These are phyloP conservation scores for Auricularia auricula-judae DNA, from an alignment of 768 basidiomycete species.

Conservation along the genomic window DNA sequence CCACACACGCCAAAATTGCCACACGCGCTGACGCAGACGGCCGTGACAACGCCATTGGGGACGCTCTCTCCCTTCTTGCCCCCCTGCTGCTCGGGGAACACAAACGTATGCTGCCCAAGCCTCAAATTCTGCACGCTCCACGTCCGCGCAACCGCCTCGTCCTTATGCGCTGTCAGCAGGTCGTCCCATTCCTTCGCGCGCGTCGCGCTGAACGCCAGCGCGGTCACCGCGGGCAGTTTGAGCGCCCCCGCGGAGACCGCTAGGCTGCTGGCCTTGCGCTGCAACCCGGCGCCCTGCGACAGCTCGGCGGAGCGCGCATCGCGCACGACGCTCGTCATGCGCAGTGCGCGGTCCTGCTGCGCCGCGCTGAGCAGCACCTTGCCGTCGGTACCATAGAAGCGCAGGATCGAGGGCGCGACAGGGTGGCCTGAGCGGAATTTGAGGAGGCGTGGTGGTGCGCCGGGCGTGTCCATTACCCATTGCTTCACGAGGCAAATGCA, in stretches of 20 bases:
- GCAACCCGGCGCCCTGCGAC: conserved; percentile 75
- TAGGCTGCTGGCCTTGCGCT: conserved; percentile 66
- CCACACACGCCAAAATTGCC: conserved; percentile 91
- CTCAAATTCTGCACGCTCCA: conserved; percentile 83
- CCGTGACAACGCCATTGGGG: conserved; percentile 40
- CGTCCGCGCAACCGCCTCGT: conserved; percentile 72
- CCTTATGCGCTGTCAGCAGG: conserved; percentile 79
- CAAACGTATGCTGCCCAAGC: conserved; percentile 65
- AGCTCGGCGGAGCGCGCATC: conserved; percentile 93
- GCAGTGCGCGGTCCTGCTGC: conserved; percentile 67
- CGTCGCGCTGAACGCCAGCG: conserved; percentile 66
- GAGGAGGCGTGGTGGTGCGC: conserved; percentile 71
- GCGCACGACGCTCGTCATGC: conserved; percentile 86
- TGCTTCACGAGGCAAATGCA: conserved; percentile 41
- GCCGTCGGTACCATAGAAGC: conserved; percentile 96
- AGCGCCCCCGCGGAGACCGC: conserved; percentile 72
- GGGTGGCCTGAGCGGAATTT: conserved; percentile 92
- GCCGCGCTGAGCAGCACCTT: conserved; percentile 88
- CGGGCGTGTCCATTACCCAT: conserved; percentile 95
- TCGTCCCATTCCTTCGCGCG: conserved; percentile 97
- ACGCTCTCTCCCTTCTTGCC: conserved; percentile 5
- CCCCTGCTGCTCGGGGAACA: conserved; percentile 23
- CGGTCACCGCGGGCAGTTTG: conserved; percentile 72
- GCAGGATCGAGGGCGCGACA: conserved; percentile 79
- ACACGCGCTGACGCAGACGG: conserved; percentile 84